Evolutionary conservation across 768 basidiomycete genomes (phyloP).

Genomic region (Pleurotus sapidus): DNA sequence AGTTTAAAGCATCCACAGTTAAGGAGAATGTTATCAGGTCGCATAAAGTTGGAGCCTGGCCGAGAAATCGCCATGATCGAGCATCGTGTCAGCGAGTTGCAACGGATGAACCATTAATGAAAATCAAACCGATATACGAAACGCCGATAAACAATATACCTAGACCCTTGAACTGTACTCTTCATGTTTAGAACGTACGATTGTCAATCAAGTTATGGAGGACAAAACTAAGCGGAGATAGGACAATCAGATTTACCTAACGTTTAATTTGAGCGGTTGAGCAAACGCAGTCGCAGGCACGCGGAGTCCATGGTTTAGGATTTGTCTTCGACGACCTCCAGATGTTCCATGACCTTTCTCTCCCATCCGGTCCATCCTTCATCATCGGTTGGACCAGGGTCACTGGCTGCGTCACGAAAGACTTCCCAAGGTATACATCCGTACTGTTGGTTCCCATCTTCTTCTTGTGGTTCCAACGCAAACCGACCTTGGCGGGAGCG

Average conservation of each 20-base stretch:
- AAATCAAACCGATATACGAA: neutral
- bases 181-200: too few species aligned
- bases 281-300: neutral
- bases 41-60: neutral
- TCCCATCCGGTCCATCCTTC: constrained; percentile 85
- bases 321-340: constrained; percentile 52
- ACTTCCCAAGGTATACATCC: constrained; percentile 74
- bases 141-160: too few species aligned
- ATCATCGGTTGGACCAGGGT: constrained; percentile 53
- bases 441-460: constrained; percentile 31
- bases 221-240: neutral
- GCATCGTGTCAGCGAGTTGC: neutral
- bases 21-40: too few species aligned
- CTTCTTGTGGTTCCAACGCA: constrained; percentile 41
- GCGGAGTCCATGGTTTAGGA: neutral
- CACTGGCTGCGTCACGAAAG: constrained; percentile 57
- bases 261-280: too few species aligned
- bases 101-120: neutral
- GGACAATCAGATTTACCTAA: neutral
- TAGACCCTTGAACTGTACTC: too few species aligned
- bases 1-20: too few species aligned
- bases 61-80: neutral
- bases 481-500: constrained; percentile 90
- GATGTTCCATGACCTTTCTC: constrained; percentile 62
- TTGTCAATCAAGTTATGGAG: neutral